A percentile compares a stretch with the other conserved stretches of the same genome.
Evolutionary conservation across 2,329 filamentous ascomycete genomes (phyloP).

Genomic region (Epichloe uncinata): DNA sequence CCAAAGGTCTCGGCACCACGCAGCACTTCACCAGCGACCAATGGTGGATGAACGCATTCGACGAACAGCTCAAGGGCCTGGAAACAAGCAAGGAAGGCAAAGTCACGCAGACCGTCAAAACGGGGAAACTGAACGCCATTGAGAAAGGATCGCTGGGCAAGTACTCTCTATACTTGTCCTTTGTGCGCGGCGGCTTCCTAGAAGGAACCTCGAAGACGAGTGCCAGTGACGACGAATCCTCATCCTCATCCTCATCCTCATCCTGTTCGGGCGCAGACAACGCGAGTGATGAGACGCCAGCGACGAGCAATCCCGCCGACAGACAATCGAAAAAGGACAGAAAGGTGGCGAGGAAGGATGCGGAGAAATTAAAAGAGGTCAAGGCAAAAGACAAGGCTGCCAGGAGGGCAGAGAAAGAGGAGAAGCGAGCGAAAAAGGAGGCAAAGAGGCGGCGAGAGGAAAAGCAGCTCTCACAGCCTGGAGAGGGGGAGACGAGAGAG

Average conservation of each 20-base stretch:
- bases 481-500: constrained; percentile 25
- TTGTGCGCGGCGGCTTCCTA: constrained; percentile 70
- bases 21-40: constrained; percentile 59
- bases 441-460: constrained; percentile 13
- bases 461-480: not conserved
- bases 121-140: constrained; percentile 42
- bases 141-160: constrained; percentile 37
- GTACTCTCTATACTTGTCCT: constrained; percentile 66
- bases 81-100: constrained; percentile 46
- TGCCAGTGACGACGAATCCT: constrained; percentile 7
- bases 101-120: constrained; percentile 41
- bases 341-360: not conserved
- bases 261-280: constrained; percentile 9
- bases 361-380: constrained; percentile 12
- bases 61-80: constrained; percentile 74
- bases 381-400: not conserved
- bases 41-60: constrained; percentile 96
- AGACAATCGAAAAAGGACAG: constrained; percentile 8
- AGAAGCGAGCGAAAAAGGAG: constrained; percentile 2
- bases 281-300: constrained; percentile 17
- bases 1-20: constrained; percentile 68
- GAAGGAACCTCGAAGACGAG: constrained; percentile 48
- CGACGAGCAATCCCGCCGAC: constrained; percentile 12
- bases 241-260: not conserved
- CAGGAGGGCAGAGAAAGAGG: not conserved